A percentile compares a stretch with the other conserved stretches of the same genome.
phyloP scores from a whole-genome alignment of 2,329 filamentous ascomycete species.

The Alternaria brassicicola region DNA sequence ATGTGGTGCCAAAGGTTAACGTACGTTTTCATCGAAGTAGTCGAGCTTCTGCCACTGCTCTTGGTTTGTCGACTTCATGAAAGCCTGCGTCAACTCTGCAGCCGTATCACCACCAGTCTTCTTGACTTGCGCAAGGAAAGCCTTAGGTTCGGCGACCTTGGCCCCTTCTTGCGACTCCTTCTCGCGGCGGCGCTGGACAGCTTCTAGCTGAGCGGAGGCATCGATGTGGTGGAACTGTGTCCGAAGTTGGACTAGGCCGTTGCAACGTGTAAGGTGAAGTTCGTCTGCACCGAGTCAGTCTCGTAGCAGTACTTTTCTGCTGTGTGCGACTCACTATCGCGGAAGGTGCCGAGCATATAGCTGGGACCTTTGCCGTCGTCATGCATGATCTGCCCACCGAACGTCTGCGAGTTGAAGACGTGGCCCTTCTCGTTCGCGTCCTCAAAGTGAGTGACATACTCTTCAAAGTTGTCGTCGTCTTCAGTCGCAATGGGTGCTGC shows the following conservation, averaged over 20 bases:
- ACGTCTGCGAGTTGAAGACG: constrained; percentile 78
- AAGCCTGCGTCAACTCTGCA: constrained; percentile 73
- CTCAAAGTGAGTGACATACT: constrained; percentile 59
- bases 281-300: constrained; percentile 63
- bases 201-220: constrained; percentile 75
- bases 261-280: constrained; percentile 83
- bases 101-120: constrained; percentile 71
- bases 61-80: constrained; percentile 77
- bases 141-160: constrained; percentile 65
- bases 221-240: constrained; percentile 94
- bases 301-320: not conserved
- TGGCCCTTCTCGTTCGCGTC: constrained; percentile 72
- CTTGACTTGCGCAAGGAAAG: constrained; percentile 88
- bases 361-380: constrained; percentile 71
- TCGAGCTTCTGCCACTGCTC: constrained; percentile 81
- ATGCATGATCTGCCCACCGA: constrained; percentile 79
- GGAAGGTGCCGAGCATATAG: constrained; percentile 93
- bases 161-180: constrained; percentile 55
- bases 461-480: constrained; percentile 70
- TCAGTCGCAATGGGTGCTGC: constrained; percentile 49
- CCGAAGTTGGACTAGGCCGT: constrained; percentile 83
- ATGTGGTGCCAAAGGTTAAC: not conserved
- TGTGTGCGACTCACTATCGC: constrained; percentile 65
- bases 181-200: constrained; percentile 52
- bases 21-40: constrained; percentile 80